phyloP scores from a whole-genome alignment of 208 protist species.

The Leishmania braziliensis region DNA sequence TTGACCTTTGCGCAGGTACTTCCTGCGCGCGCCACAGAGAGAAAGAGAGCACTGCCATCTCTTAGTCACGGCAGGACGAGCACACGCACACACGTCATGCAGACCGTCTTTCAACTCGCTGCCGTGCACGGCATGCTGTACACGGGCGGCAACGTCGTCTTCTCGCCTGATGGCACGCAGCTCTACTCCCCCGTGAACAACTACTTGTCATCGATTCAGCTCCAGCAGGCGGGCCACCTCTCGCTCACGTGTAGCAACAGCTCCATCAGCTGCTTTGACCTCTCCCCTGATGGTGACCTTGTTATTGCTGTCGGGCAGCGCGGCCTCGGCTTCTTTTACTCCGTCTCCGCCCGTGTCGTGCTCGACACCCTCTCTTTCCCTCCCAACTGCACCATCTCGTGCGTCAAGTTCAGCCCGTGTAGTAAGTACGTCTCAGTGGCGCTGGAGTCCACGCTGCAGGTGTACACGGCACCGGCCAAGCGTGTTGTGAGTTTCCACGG shows the following conservation, averaged over 20 bases:
- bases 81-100: conserved; percentile 38
- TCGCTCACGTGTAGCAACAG: conserved; percentile 89
- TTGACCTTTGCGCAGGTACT: background rate
- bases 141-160: conserved; percentile 90
- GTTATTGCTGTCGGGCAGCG: conserved; percentile 75
- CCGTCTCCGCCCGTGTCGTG: conserved; percentile 80
- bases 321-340: conserved; percentile 90
- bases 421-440: conserved; percentile 87
- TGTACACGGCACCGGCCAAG: conserved; percentile 83
- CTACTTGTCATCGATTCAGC: conserved; percentile 79
- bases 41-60: background rate
- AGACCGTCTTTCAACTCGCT: conserved; percentile 85
- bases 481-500: conserved; percentile 86
- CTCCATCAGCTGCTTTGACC: conserved; percentile 88
- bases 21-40: background rate
- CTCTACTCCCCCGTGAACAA: conserved; percentile 91
- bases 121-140: conserved; percentile 93
- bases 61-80: background rate
- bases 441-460: conserved; percentile 86
- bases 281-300: conserved; percentile 86
- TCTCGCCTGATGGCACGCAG: conserved; percentile 77
- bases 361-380: conserved; percentile 91
- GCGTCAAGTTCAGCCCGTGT: conserved; percentile 88
- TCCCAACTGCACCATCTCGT: conserved; percentile 61
- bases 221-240: conserved; percentile 76